Percentiles rank a stretch among this genome's conserved stretches.
phyloP scores from a whole-genome alignment of 2,329 filamentous ascomycete species.

The Fonsecaea nubica region DNA sequence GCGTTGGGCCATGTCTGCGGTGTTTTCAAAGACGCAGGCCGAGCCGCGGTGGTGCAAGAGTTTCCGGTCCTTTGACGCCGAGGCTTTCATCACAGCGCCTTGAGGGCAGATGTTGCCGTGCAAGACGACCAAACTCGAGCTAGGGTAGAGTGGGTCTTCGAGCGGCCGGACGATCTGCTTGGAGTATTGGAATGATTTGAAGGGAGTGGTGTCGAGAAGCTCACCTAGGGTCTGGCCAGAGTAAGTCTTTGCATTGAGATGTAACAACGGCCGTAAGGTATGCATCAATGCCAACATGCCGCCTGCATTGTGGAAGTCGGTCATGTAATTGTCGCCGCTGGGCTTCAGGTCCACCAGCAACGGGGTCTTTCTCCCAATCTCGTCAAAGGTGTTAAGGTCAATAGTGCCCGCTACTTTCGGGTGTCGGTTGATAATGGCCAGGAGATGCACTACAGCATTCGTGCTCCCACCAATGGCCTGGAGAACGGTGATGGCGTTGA shows the following conservation, averaged over 20 bases:
- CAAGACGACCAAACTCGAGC: slow-evolving; percentile 55
- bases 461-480: slow-evolving; percentile 64
- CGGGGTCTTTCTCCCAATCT: slow-evolving; percentile 56
- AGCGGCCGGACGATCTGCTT: slow-evolving; percentile 54
- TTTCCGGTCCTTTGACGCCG: slow-evolving; percentile 56
- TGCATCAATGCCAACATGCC: slow-evolving; percentile 59
- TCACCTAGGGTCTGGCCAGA: slow-evolving; percentile 57
- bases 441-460: slow-evolving; percentile 63
- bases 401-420: slow-evolving; percentile 55
- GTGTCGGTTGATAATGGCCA: slow-evolving; percentile 62
- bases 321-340: slow-evolving; percentile 62
- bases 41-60: slow-evolving; percentile 55
- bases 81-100: slow-evolving; percentile 59
- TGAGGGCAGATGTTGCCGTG: slow-evolving; percentile 57
- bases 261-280: slow-evolving; percentile 54
- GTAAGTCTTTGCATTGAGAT: slow-evolving; percentile 55
- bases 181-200: slow-evolving; percentile 52
- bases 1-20: slow-evolving; percentile 53
- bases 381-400: slow-evolving; percentile 55
- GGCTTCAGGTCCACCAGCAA: slow-evolving; percentile 61
- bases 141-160: slow-evolving; percentile 53
- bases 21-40: slow-evolving; percentile 58
- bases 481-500: slow-evolving; percentile 63
- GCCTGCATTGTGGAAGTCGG: slow-evolving; percentile 61
- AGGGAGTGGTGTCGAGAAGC: slow-evolving; percentile 52